Evolutionary conservation across 1,284 basidiomycete genomes (phyloP), one percentile per base, ranked within the genome.

Genomic region (Neotropicomus parvogracilis): DNA sequence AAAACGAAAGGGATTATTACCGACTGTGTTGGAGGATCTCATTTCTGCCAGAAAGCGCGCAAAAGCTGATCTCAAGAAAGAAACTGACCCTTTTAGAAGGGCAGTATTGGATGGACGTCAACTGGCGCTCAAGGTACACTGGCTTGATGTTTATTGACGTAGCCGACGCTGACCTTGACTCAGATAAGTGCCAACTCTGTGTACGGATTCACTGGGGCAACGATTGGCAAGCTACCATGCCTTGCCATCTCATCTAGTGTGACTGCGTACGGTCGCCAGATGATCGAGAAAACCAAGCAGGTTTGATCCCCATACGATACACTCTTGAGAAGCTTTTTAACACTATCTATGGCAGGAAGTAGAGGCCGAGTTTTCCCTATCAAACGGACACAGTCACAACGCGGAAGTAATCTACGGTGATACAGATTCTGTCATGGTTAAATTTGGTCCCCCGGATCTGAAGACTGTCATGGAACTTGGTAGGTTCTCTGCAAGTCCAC

Each of bases 361-460:
- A 7, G 94, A 97, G 66, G 77, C 80, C 0, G 83, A 92, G 58
- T 97, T 93, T 63, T 89, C 78, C 42, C 77, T 88, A 12, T 84
- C 82, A 13, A 97, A 97, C 60, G 93, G 93, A 0, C 86, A 89
- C 59, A 71, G 80, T 26, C 80, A 94, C 62, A 84, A 97, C 57
- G 93, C 94, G 1, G 81, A 89, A 60, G 88, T 98, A 63, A 91
- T 98, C 50, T 98, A 98, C 58, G 94, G 94, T 56, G 94, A 98
- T 68, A 97, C 94, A 0, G 94, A 98, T 71, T 98, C 94, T 1
- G 93, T 98, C 63, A 98, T 97, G 94, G 88, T 97, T 40, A 85
- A 82, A 57, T 98, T 98, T 59, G 94, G 95, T 6, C 91, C 91
- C 33, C 81, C 78, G 6, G 92, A 97, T 59, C 72, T 98, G 26